These are phyloP conservation scores for Talaromyces wortmannii DNA, from an alignment of 495 filamentous ascomycete species.

Conservation along the genomic window DNA sequence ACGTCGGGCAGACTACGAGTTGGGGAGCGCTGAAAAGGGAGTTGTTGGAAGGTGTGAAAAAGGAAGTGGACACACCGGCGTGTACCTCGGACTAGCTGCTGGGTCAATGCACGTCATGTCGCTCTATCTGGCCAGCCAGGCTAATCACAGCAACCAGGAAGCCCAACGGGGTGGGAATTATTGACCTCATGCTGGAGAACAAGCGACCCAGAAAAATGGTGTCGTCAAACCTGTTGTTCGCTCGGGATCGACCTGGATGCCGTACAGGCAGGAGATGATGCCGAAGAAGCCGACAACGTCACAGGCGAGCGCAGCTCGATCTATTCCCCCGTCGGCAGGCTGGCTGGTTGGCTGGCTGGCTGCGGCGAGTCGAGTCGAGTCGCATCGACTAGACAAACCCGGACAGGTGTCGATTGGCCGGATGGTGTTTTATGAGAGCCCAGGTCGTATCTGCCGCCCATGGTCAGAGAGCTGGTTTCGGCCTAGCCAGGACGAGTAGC, in stretches of 20 bases:
- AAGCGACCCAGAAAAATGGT: not conserved
- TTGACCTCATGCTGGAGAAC: too few species aligned
- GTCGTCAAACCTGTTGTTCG: not conserved
- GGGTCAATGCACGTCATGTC: not conserved
- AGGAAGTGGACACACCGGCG: not conserved
- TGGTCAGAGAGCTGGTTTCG: too few species aligned
- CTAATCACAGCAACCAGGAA: not conserved
- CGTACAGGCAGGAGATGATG: not conserved
- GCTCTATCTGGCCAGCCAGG: not conserved
- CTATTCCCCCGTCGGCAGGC: not conserved
- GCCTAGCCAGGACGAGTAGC: too few species aligned
- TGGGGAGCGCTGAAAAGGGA: too few species aligned
- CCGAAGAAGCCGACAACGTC: not conserved
- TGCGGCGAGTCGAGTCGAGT: not conserved
- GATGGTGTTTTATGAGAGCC: too few species aligned
- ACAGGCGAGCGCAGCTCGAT: not conserved
- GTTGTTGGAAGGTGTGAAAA: not conserved
- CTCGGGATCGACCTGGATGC: not conserved
- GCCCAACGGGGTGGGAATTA: too few species aligned
- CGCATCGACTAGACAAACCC: too few species aligned
- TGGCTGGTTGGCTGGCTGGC: not conserved
- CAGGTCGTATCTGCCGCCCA: too few species aligned
- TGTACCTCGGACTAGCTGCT: not conserved
- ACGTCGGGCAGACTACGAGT: not conserved
- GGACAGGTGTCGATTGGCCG: too few species aligned